Evolutionary conservation across 169 alveolate species (phyloP).

Genomic region (Plasmodium reichenowi): DNA sequence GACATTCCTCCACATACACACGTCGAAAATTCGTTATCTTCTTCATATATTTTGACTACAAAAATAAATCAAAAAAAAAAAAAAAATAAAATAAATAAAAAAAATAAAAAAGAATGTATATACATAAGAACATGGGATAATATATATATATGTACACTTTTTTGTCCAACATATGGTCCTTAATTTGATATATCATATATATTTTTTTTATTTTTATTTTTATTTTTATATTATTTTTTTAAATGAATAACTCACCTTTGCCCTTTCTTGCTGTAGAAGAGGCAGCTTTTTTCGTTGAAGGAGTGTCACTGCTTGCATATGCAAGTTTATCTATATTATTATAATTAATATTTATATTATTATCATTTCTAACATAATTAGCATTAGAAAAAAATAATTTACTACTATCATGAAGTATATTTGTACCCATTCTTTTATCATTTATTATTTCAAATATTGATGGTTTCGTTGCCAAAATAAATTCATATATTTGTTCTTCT

Average conservation of each 20-base stretch:
- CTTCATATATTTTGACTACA: conserved; percentile 55
- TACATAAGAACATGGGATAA: neutral
- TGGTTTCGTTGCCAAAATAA: conserved; percentile 51
- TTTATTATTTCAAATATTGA: conserved; percentile 49
- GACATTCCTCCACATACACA: conserved; percentile 75
- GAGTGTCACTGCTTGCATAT: conserved; percentile 15
- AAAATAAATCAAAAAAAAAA: neutral
- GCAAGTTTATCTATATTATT: conserved; percentile 17
- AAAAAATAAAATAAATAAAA: neutral
- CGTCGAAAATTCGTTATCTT: conserved; percentile 61
- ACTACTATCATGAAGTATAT: conserved; percentile 13
- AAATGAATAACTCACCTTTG: conserved; percentile 23
- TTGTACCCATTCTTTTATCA: conserved; percentile 25
- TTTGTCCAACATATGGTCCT: neutral
- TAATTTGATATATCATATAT: neutral
- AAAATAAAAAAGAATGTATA: neutral
- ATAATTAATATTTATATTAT: conserved; percentile 7
- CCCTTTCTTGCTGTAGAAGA: conserved; percentile 31
- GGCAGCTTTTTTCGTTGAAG: conserved; percentile 15
- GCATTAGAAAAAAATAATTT: conserved; percentile 13
- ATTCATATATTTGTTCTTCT: conserved; percentile 72
- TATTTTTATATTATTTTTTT: neutral
- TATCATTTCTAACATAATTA: neutral
- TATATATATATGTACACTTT: neutral
- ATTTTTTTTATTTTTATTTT: neutral